Base-by-base conservation (phyloP, 495 filamentous ascomycete genomes). In the Thermothielavioides terrestris region DNA sequence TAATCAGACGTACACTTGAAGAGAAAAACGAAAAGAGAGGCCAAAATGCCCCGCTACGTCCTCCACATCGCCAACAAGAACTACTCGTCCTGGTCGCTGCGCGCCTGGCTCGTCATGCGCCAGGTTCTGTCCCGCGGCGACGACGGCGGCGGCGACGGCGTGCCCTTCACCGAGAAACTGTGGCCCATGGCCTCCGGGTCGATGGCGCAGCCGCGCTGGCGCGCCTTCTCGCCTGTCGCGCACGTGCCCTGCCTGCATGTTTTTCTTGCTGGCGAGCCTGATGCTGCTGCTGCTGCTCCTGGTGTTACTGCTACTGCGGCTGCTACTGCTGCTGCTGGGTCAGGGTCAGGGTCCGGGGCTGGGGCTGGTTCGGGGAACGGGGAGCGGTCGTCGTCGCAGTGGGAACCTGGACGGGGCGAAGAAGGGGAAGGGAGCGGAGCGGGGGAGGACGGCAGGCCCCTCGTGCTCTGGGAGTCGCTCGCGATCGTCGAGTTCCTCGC, bases 401-500 rank as follows among this genome's bases (percentile, higher is more conserved):
- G n/a, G n/a, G n/a, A n/a, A n/a, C n/a, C n/a, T n/a, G n/a, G n/a
- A n/a, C n/a, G n/a, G n/a, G n/a, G n/a, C n/a, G n/a, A n/a, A n/a
- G n/a, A 18, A 35, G 8, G 18, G 10, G 10, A 18, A 32, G 11
- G 22, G 28, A 3, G 20, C 9, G 8, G 28, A 46, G 1, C 28
- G 48, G 1, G 32, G 42, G 14, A 26, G 30, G 9, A n/a, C n/a
- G n/a, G n/a, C n/a, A n/a, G n/a, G n/a, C n/a, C n/a, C n/a, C 21
- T 61, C 32, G 15, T 64, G 9, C 63, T 80, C 32, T 65, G 59
- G 42, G 77, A 80, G 46, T 78, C 77, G 15, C 67, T 80, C 17
- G 64, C 78, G 46, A 80, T 80, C 49, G 62, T 66, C 61, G 76
- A 79, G 46, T 74, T 72, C 53, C 67, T 81, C 10, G 72, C 75